Evolutionary conservation across 2,329 filamentous ascomycete species (phyloP).

Genomic region (Niveomyces coronatus): DNA sequence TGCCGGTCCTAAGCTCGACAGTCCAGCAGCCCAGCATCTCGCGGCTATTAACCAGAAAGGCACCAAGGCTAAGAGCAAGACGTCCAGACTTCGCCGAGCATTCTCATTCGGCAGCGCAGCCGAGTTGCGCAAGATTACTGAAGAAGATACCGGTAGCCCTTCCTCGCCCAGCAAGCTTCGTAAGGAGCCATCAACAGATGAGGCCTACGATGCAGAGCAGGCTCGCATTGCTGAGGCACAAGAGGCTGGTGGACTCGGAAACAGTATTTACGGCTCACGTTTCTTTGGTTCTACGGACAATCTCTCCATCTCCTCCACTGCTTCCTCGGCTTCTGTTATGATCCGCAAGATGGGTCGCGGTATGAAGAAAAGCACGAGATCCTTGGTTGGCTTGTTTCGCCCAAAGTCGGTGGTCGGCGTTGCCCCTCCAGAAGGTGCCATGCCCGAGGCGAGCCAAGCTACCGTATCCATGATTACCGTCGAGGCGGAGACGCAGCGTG

Average conservation of each 20-base stretch:
- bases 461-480: constrained; percentile 88
- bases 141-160: constrained; percentile 36
- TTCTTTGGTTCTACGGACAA: constrained; percentile 94
- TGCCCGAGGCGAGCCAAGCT: constrained; percentile 62
- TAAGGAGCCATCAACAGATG: constrained; percentile 50
- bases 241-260: constrained; percentile 83
- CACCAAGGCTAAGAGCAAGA: constrained; percentile 69
- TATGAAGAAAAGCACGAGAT: constrained; percentile 90
- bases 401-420: constrained; percentile 85
- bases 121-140: constrained; percentile 69
- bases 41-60: constrained; percentile 81
- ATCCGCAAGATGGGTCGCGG: constrained; percentile 97
- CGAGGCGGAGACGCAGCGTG: constrained; percentile 33
- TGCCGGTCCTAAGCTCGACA: constrained; percentile 34
- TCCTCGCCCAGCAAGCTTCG: constrained; percentile 45
- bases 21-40: constrained; percentile 73
- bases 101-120: constrained; percentile 96
- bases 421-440: constrained; percentile 56
- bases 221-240: constrained; percentile 85
- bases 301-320: constrained; percentile 80
- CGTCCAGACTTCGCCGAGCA: constrained; percentile 73
- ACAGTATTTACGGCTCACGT: constrained; percentile 83
- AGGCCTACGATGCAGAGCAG: constrained; percentile 77
- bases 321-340: constrained; percentile 85
- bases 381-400: constrained; percentile 85